Evolutionary conservation across 805 yeast species (phyloP).

Genomic region (Saccharomycopsis babjevae): DNA sequence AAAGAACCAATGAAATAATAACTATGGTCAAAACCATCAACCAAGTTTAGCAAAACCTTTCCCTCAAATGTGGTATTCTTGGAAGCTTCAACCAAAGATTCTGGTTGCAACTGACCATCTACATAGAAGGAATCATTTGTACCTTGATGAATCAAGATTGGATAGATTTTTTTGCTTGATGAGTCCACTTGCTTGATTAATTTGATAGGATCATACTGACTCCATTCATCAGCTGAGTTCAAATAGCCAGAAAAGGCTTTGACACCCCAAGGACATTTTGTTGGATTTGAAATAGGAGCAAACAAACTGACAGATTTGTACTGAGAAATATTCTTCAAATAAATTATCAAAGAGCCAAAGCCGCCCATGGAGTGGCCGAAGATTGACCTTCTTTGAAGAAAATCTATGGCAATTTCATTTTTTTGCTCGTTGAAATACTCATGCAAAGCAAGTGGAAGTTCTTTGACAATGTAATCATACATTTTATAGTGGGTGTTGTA

Average conservation of each 20-base stretch:
- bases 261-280: slow-evolving; percentile 74
- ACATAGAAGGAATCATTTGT: slow-evolving; percentile 61
- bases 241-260: slow-evolving; percentile 76
- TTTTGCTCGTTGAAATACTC: slow-evolving; percentile 42
- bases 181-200: slow-evolving; percentile 44
- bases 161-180: slow-evolving; percentile 24
- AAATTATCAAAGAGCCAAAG: slow-evolving; percentile 75
- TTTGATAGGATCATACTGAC: slow-evolving; percentile 73
- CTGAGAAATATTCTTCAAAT: slow-evolving; percentile 39
- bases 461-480: slow-evolving; percentile 75
- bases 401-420: neutral
- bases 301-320: slow-evolving; percentile 82
- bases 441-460: slow-evolving; percentile 48
- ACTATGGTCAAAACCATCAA: slow-evolving; percentile 84
- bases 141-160: slow-evolving; percentile 80
- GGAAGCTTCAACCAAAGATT: slow-evolving; percentile 49
- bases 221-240: slow-evolving; percentile 42
- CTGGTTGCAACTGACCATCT: slow-evolving; percentile 57
- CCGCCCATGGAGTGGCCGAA: slow-evolving; percentile 99
- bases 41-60: slow-evolving; percentile 48
- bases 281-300: slow-evolving; percentile 82
- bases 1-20: slow-evolving; percentile 78
- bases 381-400: slow-evolving; percentile 38
- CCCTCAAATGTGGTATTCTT: slow-evolving; percentile 53
- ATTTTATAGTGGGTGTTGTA: slow-evolving; percentile 69